Conservation (phyloP, 441 rosid genomes). For the Erysimum pusillum region DNA sequence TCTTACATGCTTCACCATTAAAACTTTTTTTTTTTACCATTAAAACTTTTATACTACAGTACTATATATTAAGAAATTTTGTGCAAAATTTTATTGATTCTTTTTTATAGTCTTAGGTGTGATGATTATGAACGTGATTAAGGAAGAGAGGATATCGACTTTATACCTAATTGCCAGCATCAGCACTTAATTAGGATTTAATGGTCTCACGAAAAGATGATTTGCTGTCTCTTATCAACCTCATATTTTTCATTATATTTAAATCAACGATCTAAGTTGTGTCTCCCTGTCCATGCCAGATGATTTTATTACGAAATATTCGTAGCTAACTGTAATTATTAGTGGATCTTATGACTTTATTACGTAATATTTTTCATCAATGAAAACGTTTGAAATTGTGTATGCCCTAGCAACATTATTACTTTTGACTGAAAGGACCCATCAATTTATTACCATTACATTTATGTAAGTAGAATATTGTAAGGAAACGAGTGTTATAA, state of each 20-base stretch:
- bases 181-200: slow-evolving; percentile 38
- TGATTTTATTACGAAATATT: slow-evolving; percentile 5
- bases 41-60: no score
- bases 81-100: no score
- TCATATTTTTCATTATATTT: slow-evolving; percentile 13
- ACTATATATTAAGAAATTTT: no score
- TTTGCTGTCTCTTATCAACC: slow-evolving; percentile 36
- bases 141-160: slow-evolving; percentile 39
- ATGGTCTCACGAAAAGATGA: slow-evolving; percentile 21
- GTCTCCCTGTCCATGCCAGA: slow-evolving; percentile 32
- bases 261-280: not conserved
- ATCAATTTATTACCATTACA: not conserved
- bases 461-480: not conserved
- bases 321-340: slow-evolving; percentile 3
- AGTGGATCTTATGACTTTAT: slow-evolving; percentile 22
- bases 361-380: slow-evolving; percentile 8
- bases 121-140: slow-evolving; percentile 42
- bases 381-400: not conserved
- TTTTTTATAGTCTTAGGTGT: slow-evolving; percentile 13
- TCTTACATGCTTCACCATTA: no score
- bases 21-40: no score
- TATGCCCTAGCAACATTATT: not conserved
- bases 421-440: not conserved
- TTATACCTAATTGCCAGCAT: slow-evolving; percentile 46
- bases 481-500: not conserved